Base-by-base conservation (phyloP, 2,329 filamentous ascomycete genomes). In the Nothophoma quercina region DNA sequence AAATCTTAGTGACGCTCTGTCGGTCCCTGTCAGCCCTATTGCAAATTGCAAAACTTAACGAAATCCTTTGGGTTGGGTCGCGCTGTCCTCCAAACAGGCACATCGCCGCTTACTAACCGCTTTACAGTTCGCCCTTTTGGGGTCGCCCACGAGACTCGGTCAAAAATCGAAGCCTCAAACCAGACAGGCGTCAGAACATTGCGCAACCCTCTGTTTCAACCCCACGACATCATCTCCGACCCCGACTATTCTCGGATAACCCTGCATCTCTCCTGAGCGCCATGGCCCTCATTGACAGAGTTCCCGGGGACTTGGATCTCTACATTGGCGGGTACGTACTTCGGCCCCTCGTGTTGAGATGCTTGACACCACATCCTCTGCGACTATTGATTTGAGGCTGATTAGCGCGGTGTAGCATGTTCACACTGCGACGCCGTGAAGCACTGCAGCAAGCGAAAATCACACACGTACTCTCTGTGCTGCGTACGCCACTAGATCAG, bases 391-490 rank as follows among this genome's bases (percentile, higher is more conserved):
- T 54, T 47, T 42, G 35, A 46, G 40, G 58, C 69, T 73, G 62
- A 70, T 65, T 52, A 58, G 56, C 58, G 36, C 39, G 22, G 51
- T 62, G 50, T 75, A 96, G 93, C 51, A 83, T 96, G 59, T 93
- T 93, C 78, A 86, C 88, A 33, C 78, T 97, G 58, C 86, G 87
- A 54, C 87, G 89, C 56, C 87, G 87, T 55, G 82, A 88, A 46
- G 83, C 87, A 28, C 81, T 98, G 40, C 78, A 83, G 59, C 83
- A 88, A 58, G 85, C 86, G 61, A 86, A 88, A 60, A 91, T 99
- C 72, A 96, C 92, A 2, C 93, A 97, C 75, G 84, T 98, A 23
- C 81, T 98, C n/a, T 96, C 93, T 4, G 89, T 95, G 32, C 75
- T 93, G 55, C 84, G 85, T 38, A 82, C 88, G 62, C 81, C 83